A percentile compares a stretch with the other conserved stretches of the same genome.
Evolutionary conservation across 148 eudicot species (phyloP).

Genomic region (Cornus suecica): DNA sequence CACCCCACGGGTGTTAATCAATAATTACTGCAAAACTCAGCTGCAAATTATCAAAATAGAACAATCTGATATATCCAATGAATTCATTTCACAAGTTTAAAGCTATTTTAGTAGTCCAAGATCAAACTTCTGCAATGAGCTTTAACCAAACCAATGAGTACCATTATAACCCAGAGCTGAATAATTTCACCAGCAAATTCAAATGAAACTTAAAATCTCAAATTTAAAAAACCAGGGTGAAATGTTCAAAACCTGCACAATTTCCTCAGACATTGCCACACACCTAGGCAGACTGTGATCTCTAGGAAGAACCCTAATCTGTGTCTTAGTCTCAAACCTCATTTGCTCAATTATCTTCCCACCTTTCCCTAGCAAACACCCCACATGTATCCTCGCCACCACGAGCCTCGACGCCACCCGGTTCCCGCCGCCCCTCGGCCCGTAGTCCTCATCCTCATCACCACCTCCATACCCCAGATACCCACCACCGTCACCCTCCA

Average conservation of each 20-base stretch:
- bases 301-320: constrained; percentile 89
- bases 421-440: constrained; percentile 34
- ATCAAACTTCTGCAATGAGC: not conserved
- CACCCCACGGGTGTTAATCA: not conserved
- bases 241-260: constrained; percentile 83
- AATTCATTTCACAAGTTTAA: not conserved
- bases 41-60: not conserved
- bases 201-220: not conserved
- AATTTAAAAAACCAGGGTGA: not conserved
- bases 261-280: constrained; percentile 86
- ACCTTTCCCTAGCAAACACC: constrained; percentile 90
- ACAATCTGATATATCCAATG: not conserved
- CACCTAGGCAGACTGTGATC: constrained; percentile 90
- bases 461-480: constrained; percentile 26
- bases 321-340: constrained; percentile 96
- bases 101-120: constrained; percentile 1
- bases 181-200: not conserved
- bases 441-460: constrained; percentile 48
- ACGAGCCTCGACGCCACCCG: constrained; percentile 90
- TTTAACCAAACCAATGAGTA: not conserved
- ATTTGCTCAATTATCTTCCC: constrained; percentile 98
- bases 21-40: not conserved
- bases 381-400: constrained; percentile 93
- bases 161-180: not conserved
- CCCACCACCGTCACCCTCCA: constrained; percentile 61